These are phyloP conservation scores for Cerrena zonata DNA, from an alignment of 1,284 basidiomycete genomes.

Conservation along the genomic window DNA sequence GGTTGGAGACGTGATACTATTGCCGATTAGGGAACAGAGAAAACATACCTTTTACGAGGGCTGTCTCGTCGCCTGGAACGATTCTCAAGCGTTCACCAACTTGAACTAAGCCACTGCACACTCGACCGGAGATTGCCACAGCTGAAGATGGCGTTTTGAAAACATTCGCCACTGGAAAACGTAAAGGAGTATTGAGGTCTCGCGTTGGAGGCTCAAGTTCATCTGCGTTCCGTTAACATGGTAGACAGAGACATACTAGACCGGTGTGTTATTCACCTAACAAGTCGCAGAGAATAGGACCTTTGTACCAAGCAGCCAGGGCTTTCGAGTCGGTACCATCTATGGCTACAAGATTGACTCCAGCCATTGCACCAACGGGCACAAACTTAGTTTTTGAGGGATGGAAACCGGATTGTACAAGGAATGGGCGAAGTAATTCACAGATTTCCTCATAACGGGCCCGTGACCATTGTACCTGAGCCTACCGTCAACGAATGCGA, in stretches of 20 bases:
- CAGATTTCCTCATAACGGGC: conserved; percentile 84
- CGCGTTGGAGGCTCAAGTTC: conserved; percentile 75
- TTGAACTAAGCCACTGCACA: conserved; percentile 85
- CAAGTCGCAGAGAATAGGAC: conserved; percentile 79
- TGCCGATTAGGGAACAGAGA: not conserved
- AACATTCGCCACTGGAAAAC: conserved; percentile 91
- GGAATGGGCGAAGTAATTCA: conserved; percentile 70
- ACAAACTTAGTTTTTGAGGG: conserved; percentile 76
- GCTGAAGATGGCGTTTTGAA: conserved; percentile 86
- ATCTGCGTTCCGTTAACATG: conserved; percentile 43
- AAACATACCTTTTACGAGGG: conserved; percentile 69
- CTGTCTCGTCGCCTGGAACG: conserved; percentile 88
- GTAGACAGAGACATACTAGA: conserved; percentile 1
- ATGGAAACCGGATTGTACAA: conserved; percentile 83
- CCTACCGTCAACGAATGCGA: too few species aligned
- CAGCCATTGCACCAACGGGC: conserved; percentile 86
- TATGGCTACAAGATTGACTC: conserved; percentile 73
- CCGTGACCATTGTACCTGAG: conserved; percentile 73
- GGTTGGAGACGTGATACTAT: not conserved
- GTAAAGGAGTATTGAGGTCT: conserved; percentile 71
- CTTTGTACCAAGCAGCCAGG: conserved; percentile 76
- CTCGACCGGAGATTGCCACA: conserved; percentile 78
- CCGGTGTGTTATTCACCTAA: conserved; percentile 51
- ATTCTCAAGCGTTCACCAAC: conserved; percentile 85
- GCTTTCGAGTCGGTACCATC: conserved; percentile 43